Percentiles rank a stretch among this genome's conserved stretches.
These are phyloP conservation scores for Pisolithus sp. DNA, from an alignment of 768 basidiomycete genomes.

Conservation along the genomic window DNA sequence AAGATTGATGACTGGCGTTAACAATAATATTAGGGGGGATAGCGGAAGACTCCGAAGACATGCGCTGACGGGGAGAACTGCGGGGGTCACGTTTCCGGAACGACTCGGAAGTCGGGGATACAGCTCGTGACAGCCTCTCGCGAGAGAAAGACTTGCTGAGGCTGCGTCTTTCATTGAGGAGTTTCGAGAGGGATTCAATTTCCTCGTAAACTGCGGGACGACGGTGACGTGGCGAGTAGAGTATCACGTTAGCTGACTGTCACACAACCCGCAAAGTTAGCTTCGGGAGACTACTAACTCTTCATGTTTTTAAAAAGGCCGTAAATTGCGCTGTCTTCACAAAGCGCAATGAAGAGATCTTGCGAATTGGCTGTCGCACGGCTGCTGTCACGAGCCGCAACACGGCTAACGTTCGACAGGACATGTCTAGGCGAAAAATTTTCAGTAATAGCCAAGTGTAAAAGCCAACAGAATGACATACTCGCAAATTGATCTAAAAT, in stretches of 20 bases:
- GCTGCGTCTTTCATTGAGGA: constrained; percentile 49
- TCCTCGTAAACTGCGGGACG: constrained; percentile 60
- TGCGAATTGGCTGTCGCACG: constrained; percentile 66
- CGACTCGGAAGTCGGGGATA: constrained; percentile 30
- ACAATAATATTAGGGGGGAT: constrained; percentile 8
- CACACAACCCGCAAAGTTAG: background rate
- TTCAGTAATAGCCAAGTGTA: constrained; percentile 4
- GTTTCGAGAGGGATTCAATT: constrained; percentile 62
- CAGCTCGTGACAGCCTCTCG: constrained; percentile 42
- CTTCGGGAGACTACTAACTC: constrained; percentile 40
- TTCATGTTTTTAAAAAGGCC: constrained; percentile 80
- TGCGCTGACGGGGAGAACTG: constrained; percentile 21
- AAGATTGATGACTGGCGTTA: constrained; percentile 17
- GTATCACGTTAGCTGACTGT: constrained; percentile 12
- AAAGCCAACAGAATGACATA: constrained; percentile 34
- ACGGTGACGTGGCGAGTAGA: constrained; percentile 12
- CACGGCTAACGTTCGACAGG: constrained; percentile 75
- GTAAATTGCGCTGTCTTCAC: constrained; percentile 86
- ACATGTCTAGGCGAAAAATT: constrained; percentile 54
- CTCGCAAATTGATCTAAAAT: constrained; percentile 77
- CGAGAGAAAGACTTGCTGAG: constrained; percentile 57
- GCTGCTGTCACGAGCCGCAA: constrained; percentile 81
- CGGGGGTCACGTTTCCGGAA: constrained; percentile 20
- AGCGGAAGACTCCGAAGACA: constrained; percentile 36
- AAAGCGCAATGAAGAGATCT: constrained; percentile 82